Percentiles rank a stretch among this genome's conserved stretches.
Conservation (phyloP, 2,329 filamentous ascomycete genomes). For the Hypomyces perniciosus region DNA sequence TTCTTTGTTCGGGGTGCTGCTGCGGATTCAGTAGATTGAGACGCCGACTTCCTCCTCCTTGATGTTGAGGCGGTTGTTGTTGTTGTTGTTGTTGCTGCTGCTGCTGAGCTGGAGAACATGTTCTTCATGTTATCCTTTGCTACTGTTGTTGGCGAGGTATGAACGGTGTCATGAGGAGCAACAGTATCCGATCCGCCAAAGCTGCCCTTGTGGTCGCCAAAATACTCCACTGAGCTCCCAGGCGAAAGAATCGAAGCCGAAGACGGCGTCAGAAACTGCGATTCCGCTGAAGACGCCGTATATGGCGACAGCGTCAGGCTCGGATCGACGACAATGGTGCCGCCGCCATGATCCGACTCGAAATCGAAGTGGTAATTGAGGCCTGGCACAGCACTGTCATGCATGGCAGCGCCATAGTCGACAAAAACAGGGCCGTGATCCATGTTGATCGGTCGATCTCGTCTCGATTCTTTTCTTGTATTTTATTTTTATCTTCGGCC, state of each 20-base stretch:
- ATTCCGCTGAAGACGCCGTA: constrained; percentile 3
- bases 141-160: not conserved
- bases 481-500: not conserved
- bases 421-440: constrained; percentile 4
- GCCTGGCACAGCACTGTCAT: constrained; percentile 4
- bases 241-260: constrained; percentile 3
- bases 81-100: not conserved
- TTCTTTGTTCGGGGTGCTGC: constrained; percentile 2
- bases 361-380: constrained; percentile 5
- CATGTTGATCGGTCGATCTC: not conserved
- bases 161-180: constrained; percentile 5
- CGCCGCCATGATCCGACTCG: not conserved
- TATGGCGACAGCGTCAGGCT: constrained; percentile 8
- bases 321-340: constrained; percentile 8
- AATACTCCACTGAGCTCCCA: constrained; percentile 9
- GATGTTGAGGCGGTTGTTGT: not conserved
- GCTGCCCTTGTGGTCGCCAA: constrained; percentile 8
- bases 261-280: constrained; percentile 5
- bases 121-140: too few species aligned
- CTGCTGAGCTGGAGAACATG: too few species aligned
- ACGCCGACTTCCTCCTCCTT: not conserved
- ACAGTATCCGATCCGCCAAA: constrained; percentile 2
- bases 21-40: not conserved
- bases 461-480: not conserved
- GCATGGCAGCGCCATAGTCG: constrained; percentile 7